phyloP scores from a whole-genome alignment of 306 rosid species.

The Malus orientalis region DNA sequence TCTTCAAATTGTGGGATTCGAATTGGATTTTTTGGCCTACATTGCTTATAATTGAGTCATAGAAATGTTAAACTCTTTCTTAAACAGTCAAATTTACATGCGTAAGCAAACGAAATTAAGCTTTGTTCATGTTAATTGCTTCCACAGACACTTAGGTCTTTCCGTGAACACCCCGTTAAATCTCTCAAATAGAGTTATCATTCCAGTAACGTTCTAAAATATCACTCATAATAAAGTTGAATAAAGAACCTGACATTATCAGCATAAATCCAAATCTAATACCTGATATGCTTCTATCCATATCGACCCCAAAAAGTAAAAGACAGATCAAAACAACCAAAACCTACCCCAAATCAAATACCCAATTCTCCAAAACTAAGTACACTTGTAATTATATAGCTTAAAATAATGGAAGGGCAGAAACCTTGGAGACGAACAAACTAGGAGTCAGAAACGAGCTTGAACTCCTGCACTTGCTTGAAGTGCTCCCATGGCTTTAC shows the following conservation, averaged over 20 bases:
- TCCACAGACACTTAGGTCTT: neutral
- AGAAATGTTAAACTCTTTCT: neutral
- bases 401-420: neutral
- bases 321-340: no score
- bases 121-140: neutral
- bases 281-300: neutral
- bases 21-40: neutral
- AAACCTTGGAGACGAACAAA: neutral
- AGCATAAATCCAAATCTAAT: neutral
- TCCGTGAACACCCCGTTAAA: no score
- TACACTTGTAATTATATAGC: neutral
- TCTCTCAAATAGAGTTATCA: no score
- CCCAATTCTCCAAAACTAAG: neutral
- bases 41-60: neutral
- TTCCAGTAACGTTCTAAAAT: no score
- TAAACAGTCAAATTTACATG: neutral
- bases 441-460: slow-evolving; percentile 41
- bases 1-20: neutral
- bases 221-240: neutral
- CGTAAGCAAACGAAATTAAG: no score
- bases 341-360: no score
- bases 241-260: neutral
- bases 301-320: neutral
- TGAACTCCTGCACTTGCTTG: slow-evolving; percentile 77
- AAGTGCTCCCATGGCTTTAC: slow-evolving; percentile 80